A percentile compares a stretch with the other conserved stretches of the same genome.
phyloP scores from a whole-genome alignment of 371 early-diverging fungal species.

The Quaeritorhiza haematococci region DNA sequence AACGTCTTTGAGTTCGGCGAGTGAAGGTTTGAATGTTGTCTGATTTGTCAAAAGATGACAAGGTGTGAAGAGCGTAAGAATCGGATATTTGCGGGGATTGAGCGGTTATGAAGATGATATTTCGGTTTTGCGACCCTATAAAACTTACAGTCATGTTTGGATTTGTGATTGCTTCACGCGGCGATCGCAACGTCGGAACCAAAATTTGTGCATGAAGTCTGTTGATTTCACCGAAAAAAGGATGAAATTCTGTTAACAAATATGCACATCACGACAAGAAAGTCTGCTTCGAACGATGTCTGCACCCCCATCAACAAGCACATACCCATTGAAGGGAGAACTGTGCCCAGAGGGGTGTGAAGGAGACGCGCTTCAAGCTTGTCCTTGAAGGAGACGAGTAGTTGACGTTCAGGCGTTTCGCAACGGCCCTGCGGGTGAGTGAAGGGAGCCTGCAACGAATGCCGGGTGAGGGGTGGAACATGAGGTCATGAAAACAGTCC shows the following conservation, averaged over 20 bases:
- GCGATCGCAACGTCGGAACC: neutral
- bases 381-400: slow-evolving; percentile 4
- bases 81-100: neutral
- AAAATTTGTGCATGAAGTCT: neutral
- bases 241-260: no score
- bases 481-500: no score
- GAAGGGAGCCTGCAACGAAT: neutral
- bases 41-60: no score
- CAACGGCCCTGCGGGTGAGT: slow-evolving; percentile 17
- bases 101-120: no score
- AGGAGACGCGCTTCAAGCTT: neutral
- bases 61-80: neutral
- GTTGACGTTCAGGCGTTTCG: slow-evolving; percentile 9
- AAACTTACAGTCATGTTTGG: slow-evolving; percentile 5
- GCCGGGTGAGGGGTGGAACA: neutral
- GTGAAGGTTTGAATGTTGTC: slow-evolving; percentile 49
- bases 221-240: no score
- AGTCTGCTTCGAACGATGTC: no score
- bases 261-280: no score
- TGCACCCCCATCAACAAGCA: no score
- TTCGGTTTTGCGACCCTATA: no score
- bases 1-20: slow-evolving; percentile 64
- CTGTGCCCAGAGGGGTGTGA: slow-evolving; percentile 21
- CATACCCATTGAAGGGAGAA: slow-evolving; percentile 21
- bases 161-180: neutral